These are phyloP conservation scores for Xylaria sp. DNA, from an alignment of 2,329 filamentous ascomycete genomes.

Conservation along the genomic window DNA sequence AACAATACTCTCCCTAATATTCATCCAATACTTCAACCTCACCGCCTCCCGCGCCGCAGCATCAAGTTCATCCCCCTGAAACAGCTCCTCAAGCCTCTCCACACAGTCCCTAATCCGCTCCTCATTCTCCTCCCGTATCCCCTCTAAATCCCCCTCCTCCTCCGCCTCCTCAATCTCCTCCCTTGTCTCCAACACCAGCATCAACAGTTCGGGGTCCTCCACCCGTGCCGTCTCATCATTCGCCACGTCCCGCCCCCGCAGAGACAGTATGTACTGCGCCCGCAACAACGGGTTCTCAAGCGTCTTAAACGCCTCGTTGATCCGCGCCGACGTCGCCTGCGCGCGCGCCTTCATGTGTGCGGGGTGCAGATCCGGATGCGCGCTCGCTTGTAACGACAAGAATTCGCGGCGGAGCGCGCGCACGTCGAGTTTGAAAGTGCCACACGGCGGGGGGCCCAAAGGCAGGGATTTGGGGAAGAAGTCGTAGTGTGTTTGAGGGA, in stretches of 20 bases:
- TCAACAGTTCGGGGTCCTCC: conserved; percentile 64
- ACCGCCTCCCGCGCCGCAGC: conserved; percentile 68
- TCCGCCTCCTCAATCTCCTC: conserved; percentile 69
- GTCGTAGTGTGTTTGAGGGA: conserved; percentile 64
- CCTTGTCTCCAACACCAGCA: conserved; percentile 72
- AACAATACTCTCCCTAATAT: conserved; percentile 72
- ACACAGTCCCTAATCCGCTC: conserved; percentile 60
- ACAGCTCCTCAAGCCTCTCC: conserved; percentile 55
- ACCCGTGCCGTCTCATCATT: conserved; percentile 71
- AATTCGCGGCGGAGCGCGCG: conserved; percentile 75
- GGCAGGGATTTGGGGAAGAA: conserved; percentile 81
- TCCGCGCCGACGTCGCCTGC: conserved; percentile 71
- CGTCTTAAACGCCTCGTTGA: conserved; percentile 90
- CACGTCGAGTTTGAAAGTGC: conserved; percentile 70
- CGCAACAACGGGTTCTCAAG: conserved; percentile 70
- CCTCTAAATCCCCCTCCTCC: conserved; percentile 57
- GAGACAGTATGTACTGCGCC: conserved; percentile 77
- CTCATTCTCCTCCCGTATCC: conserved; percentile 61
- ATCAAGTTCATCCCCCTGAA: conserved; percentile 60
- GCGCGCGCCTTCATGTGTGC: conserved; percentile 53
- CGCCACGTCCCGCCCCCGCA: conserved; percentile 69
- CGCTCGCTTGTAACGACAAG: conserved; percentile 70
- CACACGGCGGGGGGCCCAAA: conserved; percentile 67
- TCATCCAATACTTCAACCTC: conserved; percentile 82
- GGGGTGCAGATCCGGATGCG: conserved; percentile 67